phyloP scores from a whole-genome alignment of 2,329 filamentous ascomycete species.

The Emmonsia crescens region DNA sequence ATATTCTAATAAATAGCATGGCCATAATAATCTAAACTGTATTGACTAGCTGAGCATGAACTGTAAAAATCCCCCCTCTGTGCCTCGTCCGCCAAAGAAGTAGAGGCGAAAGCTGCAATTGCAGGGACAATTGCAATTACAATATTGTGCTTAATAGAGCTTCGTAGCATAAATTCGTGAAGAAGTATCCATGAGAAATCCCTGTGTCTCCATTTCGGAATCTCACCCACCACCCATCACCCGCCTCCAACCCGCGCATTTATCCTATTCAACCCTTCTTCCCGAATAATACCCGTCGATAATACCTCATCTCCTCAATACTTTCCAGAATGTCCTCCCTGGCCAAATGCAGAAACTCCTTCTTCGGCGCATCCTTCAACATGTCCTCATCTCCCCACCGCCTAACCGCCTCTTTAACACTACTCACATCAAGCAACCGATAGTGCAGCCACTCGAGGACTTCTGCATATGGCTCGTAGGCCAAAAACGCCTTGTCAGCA shows the following conservation, averaged over 20 bases:
- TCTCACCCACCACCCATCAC: neutral
- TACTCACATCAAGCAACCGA: constrained; percentile 82
- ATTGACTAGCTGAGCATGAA: neutral
- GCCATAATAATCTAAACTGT: neutral
- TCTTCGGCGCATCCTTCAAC: constrained; percentile 53
- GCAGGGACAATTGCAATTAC: neutral
- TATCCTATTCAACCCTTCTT: neutral
- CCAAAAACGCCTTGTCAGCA: constrained; percentile 73
- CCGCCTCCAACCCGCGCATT: neutral
- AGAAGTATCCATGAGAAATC: neutral
- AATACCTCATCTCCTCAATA: constrained; percentile 82
- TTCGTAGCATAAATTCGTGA: neutral
- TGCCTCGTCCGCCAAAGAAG: neutral
- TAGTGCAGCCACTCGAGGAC: constrained; percentile 75
- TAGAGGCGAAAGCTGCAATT: neutral
- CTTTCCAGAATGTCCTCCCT: constrained; percentile 88
- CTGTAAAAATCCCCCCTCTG: neutral
- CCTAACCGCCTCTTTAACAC: constrained; percentile 78
- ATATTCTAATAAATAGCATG: neutral
- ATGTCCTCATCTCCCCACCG: constrained; percentile 63
- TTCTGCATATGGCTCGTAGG: constrained; percentile 58
- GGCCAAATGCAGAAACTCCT: constrained; percentile 70
- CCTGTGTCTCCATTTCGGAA: neutral
- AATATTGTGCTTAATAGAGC: neutral
- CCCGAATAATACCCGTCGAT: constrained; percentile 58